Conservation (phyloP, 2,329 filamentous ascomycete species). For the Pseudogymnoascus sp. region DNA sequence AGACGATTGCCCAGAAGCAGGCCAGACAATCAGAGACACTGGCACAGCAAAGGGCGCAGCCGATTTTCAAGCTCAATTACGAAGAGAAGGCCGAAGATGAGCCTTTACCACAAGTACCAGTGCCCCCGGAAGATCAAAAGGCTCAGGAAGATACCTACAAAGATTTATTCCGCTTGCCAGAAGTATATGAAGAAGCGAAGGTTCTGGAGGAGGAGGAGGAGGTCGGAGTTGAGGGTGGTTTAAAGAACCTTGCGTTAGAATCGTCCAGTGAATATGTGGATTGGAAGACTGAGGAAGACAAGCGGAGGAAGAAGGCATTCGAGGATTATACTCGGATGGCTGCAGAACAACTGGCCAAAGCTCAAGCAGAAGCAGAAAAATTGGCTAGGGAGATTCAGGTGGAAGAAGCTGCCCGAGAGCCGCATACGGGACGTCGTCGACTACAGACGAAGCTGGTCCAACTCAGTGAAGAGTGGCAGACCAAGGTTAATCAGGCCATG, state of each 20-base stretch:
- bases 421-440: constrained; percentile 4
- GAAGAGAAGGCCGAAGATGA: not conserved
- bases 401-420: not conserved
- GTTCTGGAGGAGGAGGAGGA: not conserved
- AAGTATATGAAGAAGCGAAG: not conserved
- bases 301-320: not conserved
- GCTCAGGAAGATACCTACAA: not conserved
- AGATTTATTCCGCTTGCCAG: not conserved
- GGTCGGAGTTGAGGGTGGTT: not conserved
- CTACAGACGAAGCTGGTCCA: constrained; percentile 3
- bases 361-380: not conserved
- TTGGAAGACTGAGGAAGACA: not conserved
- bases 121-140: not conserved
- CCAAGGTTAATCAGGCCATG: not conserved
- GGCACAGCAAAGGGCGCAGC: not conserved
- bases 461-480: not conserved
- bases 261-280: not conserved
- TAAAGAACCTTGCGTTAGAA: not conserved
- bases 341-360: not conserved
- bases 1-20: not conserved
- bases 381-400: not conserved
- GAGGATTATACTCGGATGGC: not conserved
- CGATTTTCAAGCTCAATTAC: not conserved
- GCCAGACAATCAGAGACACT: not conserved
- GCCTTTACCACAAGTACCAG: not conserved